These are phyloP conservation scores for Platismatia glauca DNA, from an alignment of 495 filamentous ascomycete genomes.

Conservation along the genomic window DNA sequence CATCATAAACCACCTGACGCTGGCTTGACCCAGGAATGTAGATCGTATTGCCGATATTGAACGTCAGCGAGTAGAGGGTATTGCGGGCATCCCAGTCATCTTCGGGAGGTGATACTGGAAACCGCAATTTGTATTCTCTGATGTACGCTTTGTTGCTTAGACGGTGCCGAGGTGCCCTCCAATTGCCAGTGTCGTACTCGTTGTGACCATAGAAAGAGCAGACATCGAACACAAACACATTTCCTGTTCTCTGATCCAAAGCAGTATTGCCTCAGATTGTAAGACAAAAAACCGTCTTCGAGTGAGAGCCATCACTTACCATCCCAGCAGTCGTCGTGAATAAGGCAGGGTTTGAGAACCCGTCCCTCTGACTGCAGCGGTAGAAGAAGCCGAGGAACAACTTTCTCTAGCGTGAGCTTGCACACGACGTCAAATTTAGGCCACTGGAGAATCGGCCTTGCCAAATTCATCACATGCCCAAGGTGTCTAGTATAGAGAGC, in stretches of 20 bases:
- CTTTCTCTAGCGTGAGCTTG: constrained; percentile 27
- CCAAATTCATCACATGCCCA: constrained; percentile 26
- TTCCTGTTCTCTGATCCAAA: constrained; percentile 27
- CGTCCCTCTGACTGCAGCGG: constrained; percentile 35
- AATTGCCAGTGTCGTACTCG: constrained; percentile 29
- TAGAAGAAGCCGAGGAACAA: constrained; percentile 33
- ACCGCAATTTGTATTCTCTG: constrained; percentile 20
- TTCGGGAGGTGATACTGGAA: constrained; percentile 23
- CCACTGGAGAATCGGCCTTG: constrained; percentile 21
- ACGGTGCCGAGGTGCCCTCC: constrained; percentile 24
- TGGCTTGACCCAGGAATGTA: constrained; percentile 23
- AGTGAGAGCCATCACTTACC: constrained; percentile 6
- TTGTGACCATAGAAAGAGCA: constrained; percentile 43
- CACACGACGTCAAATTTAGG: constrained; percentile 25
- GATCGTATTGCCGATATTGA: constrained; percentile 27
- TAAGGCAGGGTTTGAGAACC: constrained; percentile 33
- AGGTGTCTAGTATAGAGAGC: constrained; percentile 34
- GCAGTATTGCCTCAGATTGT: constrained; percentile 31
- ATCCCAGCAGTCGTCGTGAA: constrained; percentile 44
- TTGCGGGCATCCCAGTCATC: constrained; percentile 27
- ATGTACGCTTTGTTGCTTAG: constrained; percentile 25
- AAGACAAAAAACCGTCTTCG: neutral
- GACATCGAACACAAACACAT: constrained; percentile 39
- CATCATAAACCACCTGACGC: constrained; percentile 15
- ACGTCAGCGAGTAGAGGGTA: constrained; percentile 26